phyloP scores from a whole-genome alignment of 805 yeast species.

The Wickerhamomyces kurtzmanii region DNA sequence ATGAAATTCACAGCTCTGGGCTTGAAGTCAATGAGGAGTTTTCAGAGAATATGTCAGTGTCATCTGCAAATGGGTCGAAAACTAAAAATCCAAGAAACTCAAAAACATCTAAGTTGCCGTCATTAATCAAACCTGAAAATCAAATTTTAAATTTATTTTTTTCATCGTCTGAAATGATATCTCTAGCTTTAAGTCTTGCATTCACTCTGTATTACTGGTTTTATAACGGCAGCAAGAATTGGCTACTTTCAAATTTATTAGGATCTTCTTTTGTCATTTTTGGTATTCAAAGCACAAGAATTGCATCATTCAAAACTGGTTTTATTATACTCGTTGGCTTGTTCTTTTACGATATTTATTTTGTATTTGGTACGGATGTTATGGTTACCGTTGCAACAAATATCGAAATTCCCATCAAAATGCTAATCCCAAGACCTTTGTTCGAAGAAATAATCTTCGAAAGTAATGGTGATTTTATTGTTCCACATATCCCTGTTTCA shows the following conservation, averaged over 20 bases:
- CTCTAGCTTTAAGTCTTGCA: constrained; percentile 10
- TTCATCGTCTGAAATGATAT: constrained; percentile 19
- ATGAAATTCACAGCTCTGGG: constrained; percentile 26
- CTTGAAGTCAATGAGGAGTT: constrained; percentile 20
- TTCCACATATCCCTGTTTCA: constrained; percentile 17
- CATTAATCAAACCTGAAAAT: constrained; percentile 13
- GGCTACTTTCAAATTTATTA: constrained; percentile 36
- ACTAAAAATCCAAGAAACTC: constrained; percentile 3
- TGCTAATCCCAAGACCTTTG: constrained; percentile 15
- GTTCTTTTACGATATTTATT: constrained; percentile 54
- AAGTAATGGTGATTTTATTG: not conserved
- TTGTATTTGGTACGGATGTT: constrained; percentile 52
- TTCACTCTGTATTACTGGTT: constrained; percentile 9
- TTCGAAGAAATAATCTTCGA: constrained; percentile 4
- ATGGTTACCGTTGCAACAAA: constrained; percentile 54
- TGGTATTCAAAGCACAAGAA: constrained; percentile 26
- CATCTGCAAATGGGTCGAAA: not conserved
- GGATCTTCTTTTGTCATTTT: constrained; percentile 33
- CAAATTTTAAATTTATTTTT: constrained; percentile 26
- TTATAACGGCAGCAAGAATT: constrained; percentile 23
- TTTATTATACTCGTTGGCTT: constrained; percentile 34
- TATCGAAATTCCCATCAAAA: constrained; percentile 37
- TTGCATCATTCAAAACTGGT: constrained; percentile 37
- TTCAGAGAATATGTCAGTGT: constrained; percentile 8
- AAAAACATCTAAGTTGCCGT: not conserved